Evolutionary conservation across 2,329 filamentous ascomycete genomes (phyloP), one percentile per base, ranked within the genome.

Genomic region (Diaporthe eres): DNA sequence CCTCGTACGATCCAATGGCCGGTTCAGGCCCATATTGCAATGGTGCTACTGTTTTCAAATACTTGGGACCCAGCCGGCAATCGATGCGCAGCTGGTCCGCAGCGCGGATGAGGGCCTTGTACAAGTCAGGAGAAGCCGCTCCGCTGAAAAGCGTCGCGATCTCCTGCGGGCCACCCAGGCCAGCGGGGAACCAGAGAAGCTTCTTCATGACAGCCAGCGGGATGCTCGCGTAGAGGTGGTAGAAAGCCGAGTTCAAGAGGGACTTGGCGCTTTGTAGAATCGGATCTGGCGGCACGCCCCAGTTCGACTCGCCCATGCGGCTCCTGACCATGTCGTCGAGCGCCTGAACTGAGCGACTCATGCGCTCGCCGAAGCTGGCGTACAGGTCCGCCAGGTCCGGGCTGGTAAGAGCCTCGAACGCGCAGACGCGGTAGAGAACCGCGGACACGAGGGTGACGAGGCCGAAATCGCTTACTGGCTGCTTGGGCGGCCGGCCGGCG

Each of bases 291-390:
- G 55, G 55, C 8, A 58, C 55, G 2, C 55, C 51, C 51, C n/a
- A 34, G 19, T 17, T 17, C 9, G 31, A 17, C n/a, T 58, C 55
- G 28, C 55, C 55, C 28, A 34, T 37, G 55, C 28, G 55, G 31
- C 55, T 19, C 55, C 9, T 4, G 55, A 58, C 31, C 55, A 58
- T 58, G 55, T 58, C 55, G 55, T 58, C 55, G 55, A 58, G 55
- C 19, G 55, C 55, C 28, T 58, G 55, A 0, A 58, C 17, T 4
- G 28, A 58, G 55, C 28, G 55, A 3, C 55, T 8, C 31, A 58
- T 22, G 17, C 31, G 55, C 55, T 58, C 55, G 15, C 55, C 55
- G 55, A 37, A 34, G 31, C 55, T 37, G 55, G 55, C 15, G 55
- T 58, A 34, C 8, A 58, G 19, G 31, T 58, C 55, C 10, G 55